These are phyloP conservation scores for Pyrus betulifolia DNA, from an alignment of 306 rosid species.

Conservation along the genomic window DNA sequence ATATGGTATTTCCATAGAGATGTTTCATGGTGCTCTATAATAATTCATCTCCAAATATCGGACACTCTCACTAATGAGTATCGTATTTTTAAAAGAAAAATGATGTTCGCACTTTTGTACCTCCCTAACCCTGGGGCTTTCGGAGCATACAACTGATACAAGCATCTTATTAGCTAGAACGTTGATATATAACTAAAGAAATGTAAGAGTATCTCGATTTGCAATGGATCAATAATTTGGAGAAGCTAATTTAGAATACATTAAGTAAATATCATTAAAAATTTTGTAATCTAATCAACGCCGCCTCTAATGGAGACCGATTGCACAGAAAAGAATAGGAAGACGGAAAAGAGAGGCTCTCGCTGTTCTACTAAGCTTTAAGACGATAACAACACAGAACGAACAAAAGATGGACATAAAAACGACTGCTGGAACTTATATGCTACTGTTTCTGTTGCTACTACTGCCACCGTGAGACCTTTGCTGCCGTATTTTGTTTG, in stretches of 20 bases:
- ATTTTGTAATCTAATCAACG: background rate
- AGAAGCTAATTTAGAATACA: background rate
- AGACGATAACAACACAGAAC: constrained; percentile 2
- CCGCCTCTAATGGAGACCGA: background rate
- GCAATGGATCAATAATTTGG: background rate
- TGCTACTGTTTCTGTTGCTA: constrained; percentile 12
- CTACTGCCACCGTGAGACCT: background rate
- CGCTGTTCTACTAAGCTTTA: constrained; percentile 13
- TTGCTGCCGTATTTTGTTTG: background rate
- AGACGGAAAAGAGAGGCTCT: constrained; percentile 11
- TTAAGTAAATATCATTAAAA: background rate
- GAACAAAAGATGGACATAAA: constrained; percentile 4
- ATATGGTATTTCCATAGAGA: background rate
- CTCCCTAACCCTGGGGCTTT: background rate
- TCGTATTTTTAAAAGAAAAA: no score
- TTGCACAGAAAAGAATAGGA: background rate
- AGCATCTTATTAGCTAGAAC: background rate
- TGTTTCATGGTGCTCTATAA: background rate
- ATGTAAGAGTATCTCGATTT: no score
- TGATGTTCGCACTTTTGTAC: no score
- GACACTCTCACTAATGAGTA: no score
- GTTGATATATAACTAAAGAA: background rate
- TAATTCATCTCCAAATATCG: no score
- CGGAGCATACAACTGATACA: no score
- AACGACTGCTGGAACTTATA: background rate